Evolutionary conservation across 495 filamentous ascomycete genomes (phyloP).

Genomic region (Neurospora pannonica): DNA sequence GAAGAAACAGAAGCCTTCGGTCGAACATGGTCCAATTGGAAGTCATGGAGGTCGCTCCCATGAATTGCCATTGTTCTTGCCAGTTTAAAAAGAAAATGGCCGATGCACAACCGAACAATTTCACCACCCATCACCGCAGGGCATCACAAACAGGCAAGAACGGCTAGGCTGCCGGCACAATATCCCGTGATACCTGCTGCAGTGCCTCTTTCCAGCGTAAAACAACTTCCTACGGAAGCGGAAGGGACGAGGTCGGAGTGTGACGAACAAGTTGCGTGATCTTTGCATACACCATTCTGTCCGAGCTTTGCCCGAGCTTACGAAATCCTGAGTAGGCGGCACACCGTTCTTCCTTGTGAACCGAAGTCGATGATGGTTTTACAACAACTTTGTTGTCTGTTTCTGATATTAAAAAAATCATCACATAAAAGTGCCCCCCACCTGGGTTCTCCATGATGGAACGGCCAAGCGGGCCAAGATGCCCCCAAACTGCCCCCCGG

Average conservation of each 20-base stretch:
- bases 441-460: not conserved
- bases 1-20: not conserved
- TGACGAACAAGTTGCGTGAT: not conserved
- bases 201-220: not conserved
- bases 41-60: not conserved
- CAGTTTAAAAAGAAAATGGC: not conserved
- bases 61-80: not conserved
- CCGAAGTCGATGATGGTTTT: not conserved
- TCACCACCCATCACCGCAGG: not conserved
- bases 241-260: not conserved
- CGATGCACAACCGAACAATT: not conserved
- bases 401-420: not conserved
- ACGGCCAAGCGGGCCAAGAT: not conserved
- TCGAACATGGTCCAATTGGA: not conserved
- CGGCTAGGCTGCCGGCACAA: not conserved
- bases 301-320: constrained; percentile 9
- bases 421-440: not conserved
- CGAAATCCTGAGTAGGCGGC: not conserved
- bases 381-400: not conserved
- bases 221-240: not conserved
- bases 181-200: constrained; percentile 1
- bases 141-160: constrained; percentile 1
- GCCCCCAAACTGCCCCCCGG: not conserved
- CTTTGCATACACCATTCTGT: not conserved
- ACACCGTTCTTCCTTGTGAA: not conserved